Percentiles rank a stretch among this genome's conserved stretches.
These are phyloP conservation scores for Rhizopogon vulgaris DNA, from an alignment of 768 basidiomycete genomes.

Conservation along the genomic window DNA sequence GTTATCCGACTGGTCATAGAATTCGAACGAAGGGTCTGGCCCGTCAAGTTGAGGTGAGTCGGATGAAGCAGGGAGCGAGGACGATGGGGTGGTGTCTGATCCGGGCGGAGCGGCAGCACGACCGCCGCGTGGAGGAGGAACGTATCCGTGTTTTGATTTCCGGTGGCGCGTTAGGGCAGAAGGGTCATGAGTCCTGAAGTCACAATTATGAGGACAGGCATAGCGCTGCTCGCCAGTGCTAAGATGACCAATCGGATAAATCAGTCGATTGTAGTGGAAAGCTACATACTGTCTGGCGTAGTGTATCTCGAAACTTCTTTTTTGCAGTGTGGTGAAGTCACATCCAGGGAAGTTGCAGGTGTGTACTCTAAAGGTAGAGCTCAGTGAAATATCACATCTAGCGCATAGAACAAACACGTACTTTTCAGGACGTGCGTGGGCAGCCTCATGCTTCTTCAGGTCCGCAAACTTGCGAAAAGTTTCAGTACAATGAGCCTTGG, in stretches of 20 bases:
- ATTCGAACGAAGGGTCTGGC: background rate
- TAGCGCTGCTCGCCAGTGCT: slow-evolving; percentile 18
- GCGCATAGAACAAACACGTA: background rate
- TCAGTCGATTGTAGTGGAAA: too few relatives aligned
- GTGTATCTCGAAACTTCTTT: slow-evolving; percentile 18
- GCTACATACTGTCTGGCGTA: slow-evolving; percentile 12
- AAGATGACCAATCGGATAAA: background rate
- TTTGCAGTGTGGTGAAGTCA: slow-evolving; percentile 11
- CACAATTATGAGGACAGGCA: slow-evolving; percentile 6
- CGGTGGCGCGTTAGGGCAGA: slow-evolving; percentile 22
- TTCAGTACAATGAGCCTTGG: slow-evolving; percentile 5
- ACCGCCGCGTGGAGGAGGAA: slow-evolving; percentile 7
- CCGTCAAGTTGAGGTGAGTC: background rate
- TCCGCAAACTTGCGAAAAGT: slow-evolving; percentile 13
- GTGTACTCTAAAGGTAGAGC: slow-evolving; percentile 9
- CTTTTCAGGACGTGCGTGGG: slow-evolving; percentile 10
- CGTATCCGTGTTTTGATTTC: slow-evolving; percentile 14
- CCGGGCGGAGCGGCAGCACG: background rate
- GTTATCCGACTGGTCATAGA: background rate
- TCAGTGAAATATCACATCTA: slow-evolving; percentile 1
- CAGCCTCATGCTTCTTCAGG: slow-evolving; percentile 16
- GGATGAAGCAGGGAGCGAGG: background rate
- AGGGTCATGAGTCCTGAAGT: slow-evolving; percentile 20
- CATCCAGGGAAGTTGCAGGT: slow-evolving; percentile 12
- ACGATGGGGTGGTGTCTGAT: background rate